Percentiles rank a stretch among this genome's conserved stretches.
Evolutionary conservation across 2,329 filamentous ascomycete species (phyloP).

Genomic region (Dactylellina parvicollis): DNA sequence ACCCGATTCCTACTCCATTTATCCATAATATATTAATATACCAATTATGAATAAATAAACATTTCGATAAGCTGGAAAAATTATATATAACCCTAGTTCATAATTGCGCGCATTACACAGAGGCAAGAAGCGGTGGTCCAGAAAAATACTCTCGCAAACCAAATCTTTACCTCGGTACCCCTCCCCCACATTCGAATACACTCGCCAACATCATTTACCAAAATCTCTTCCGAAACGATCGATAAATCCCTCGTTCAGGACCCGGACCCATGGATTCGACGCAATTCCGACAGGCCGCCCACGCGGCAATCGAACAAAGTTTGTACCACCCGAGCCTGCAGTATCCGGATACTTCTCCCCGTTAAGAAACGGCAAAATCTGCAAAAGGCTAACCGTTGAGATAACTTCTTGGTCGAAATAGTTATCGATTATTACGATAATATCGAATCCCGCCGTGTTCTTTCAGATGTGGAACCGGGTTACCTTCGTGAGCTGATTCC

Average conservation of each 20-base stretch:
- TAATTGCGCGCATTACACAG: too few species aligned
- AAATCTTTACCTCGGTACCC: not conserved
- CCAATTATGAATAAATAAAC: too few species aligned
- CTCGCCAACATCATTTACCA: not conserved
- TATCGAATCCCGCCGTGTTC: constrained; percentile 74
- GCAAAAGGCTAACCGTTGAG: not conserved
- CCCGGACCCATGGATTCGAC: constrained; percentile 74
- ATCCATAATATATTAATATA: too few species aligned
- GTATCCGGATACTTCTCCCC: constrained; percentile 19
- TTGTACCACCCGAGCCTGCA: constrained; percentile 60
- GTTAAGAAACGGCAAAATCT: not conserved
- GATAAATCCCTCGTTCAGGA: constrained; percentile 7
- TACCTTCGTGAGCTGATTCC: constrained; percentile 86
- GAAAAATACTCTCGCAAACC: not conserved
- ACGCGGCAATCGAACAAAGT: constrained; percentile 85
- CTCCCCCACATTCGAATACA: not conserved
- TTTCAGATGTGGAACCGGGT: constrained; percentile 82
- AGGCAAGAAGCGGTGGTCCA: not conserved
- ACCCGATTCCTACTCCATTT: not conserved
- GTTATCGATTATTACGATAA: constrained; percentile 86
- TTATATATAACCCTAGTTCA: not conserved
- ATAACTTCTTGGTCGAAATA: constrained; percentile 60
- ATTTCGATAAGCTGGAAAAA: too few species aligned
- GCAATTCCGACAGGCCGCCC: constrained; percentile 80
- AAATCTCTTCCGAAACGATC: too few species aligned